phyloP scores from a whole-genome alignment of 805 yeast genomes.

The Torulaspora indica region DNA sequence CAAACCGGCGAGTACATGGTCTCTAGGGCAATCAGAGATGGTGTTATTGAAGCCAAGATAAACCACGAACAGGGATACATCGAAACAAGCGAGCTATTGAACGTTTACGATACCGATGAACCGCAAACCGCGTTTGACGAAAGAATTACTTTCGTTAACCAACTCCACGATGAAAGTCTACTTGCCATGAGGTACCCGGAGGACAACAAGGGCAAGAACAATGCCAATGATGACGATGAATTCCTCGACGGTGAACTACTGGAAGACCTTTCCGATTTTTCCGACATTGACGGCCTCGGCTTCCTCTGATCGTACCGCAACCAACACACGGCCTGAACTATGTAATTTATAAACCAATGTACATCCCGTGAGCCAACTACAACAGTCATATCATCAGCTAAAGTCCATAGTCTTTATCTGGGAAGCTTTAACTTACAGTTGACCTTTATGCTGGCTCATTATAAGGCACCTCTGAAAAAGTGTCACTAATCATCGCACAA shows the following conservation, averaged over 20 bases:
- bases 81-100: slow-evolving; percentile 82
- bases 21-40: slow-evolving; percentile 93
- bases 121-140: slow-evolving; percentile 89
- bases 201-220: slow-evolving; percentile 26
- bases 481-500: not conserved
- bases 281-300: slow-evolving; percentile 35
- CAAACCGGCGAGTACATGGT: slow-evolving; percentile 96
- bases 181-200: slow-evolving; percentile 91
- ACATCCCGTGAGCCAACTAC: not conserved
- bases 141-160: slow-evolving; percentile 87
- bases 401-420: too few species aligned
- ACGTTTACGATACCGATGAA: slow-evolving; percentile 78
- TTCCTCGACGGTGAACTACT: slow-evolving; percentile 22
- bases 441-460: not conserved
- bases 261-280: slow-evolving; percentile 34
- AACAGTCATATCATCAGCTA: not conserved
- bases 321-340: not conserved
- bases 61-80: slow-evolving; percentile 88
- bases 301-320: slow-evolving; percentile 18
- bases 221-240: slow-evolving; percentile 20
- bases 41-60: slow-evolving; percentile 91
- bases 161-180: slow-evolving; percentile 85
- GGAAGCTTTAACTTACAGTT: not conserved
- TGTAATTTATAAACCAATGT: not conserved
- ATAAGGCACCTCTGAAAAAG: not conserved